Percentiles rank a stretch among this genome's conserved stretches.
Evolutionary conservation across 2,329 filamentous ascomycete species (phyloP).

Genomic region (Fusarium metavorans): DNA sequence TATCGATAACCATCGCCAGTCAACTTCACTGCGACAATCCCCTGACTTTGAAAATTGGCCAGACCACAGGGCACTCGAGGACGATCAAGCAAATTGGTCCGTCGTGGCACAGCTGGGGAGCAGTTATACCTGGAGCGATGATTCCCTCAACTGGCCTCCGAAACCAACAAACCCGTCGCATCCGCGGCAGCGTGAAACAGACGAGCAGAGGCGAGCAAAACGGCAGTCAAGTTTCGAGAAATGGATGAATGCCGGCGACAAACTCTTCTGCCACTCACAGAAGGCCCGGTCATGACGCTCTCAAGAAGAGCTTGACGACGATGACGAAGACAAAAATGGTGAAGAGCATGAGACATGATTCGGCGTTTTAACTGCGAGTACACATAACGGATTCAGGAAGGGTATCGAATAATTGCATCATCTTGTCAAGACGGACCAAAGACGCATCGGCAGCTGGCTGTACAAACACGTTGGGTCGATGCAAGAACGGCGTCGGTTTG

Average conservation of each 20-base stretch:
- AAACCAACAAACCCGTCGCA: background rate
- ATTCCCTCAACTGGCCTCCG: background rate
- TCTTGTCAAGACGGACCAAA: background rate
- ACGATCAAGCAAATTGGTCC: conserved; percentile 25
- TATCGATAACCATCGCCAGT: conserved; percentile 5
- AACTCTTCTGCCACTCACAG: conserved; percentile 32
- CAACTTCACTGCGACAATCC: conserved; percentile 3
- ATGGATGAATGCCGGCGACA: conserved; percentile 42
- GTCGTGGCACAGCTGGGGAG: conserved; percentile 21
- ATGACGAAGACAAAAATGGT: background rate
- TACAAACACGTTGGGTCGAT: background rate
- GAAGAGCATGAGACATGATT: conserved; percentile 1
- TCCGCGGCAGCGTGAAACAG: background rate
- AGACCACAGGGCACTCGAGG: background rate
- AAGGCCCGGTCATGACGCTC: conserved; percentile 18
- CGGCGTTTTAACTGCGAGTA: conserved; percentile 4
- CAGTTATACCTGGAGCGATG: conserved; percentile 18
- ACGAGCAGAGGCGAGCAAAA: conserved; percentile 27
- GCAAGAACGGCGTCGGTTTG: background rate
- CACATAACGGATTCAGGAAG: background rate
- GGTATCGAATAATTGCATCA: background rate
- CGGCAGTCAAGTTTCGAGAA: conserved; percentile 37
- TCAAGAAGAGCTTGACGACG: background rate
- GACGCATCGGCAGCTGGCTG: background rate
- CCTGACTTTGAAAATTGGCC: conserved; percentile 1